Base-by-base conservation (phyloP, 768 basidiomycete genomes). In the Leucocoprinus sp. region DNA sequence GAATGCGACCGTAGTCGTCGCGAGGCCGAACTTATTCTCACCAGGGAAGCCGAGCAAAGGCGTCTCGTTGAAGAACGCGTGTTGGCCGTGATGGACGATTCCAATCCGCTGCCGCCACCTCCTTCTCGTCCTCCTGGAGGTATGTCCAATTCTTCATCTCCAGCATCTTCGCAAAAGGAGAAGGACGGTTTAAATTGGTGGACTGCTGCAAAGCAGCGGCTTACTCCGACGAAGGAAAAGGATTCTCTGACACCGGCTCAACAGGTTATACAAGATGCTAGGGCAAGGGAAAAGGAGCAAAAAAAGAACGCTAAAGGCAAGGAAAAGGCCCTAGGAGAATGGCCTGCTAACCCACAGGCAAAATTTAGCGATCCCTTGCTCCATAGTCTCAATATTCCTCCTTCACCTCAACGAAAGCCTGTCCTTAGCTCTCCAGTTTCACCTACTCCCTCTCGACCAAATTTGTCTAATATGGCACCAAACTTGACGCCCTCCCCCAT, bases 171-270 rank as follows among this genome's bases (percentile, higher is more conserved):
- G 1, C 57, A 68, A 7, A 80, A 81, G 5, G 73, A 80, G 54
- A 83, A 84, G 61, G 84, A 82, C n/a, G 56, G 51, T 34, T 19
- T 60, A 1, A 69, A 70, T 36, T 91, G 89, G 89, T 88, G 87
- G 84, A 61, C 74, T 8, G 69, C 76, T 2, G 78, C 87, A 15
- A 90, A 85, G 70, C 76, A 76, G 52, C 78, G 67, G 53, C 71
- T 92, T 8, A 88, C 86, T 0, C 85, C 88, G 2, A 82, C 82
- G 9, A 91, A 89, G 54, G 80, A 80, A 8, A 75, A 75, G 55
- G 78, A 84, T 11, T 59, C 64, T 14, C 76, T 87, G n/a, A 91
- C 89, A 0, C 86, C 88, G 7, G 88, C 89, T 0, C 88, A 91
- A 55, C 86, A 88, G 53, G 71, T 92, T 43, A 80, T 90, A 38